phyloP scores from a whole-genome alignment of 2,329 filamentous ascomycete species.

The Hymenoscyphus linearis region DNA sequence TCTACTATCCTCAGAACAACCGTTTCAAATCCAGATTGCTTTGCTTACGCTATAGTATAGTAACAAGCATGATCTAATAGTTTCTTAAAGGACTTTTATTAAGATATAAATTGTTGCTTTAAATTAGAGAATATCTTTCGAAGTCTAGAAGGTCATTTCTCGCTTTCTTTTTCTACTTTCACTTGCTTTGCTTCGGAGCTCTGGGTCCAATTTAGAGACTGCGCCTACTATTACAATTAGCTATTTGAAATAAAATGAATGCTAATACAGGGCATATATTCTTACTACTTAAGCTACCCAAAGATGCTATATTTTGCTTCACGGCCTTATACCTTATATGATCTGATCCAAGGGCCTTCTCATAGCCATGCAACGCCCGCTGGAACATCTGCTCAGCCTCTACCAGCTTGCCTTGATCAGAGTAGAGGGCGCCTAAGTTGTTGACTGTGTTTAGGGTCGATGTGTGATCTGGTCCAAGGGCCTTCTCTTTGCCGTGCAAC shows the following conservation, averaged over 20 bases:
- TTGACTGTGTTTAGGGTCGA: constrained; percentile 6
- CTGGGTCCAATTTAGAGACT: not conserved
- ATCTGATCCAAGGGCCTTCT: constrained; percentile 12
- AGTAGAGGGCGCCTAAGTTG: constrained; percentile 18
- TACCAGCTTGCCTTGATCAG: constrained; percentile 20
- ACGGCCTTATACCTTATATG: too few relatives aligned
- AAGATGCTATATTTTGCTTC: too few relatives aligned
- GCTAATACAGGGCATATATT: too few relatives aligned
- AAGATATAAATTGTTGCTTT: not conserved
- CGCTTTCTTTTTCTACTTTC: not conserved
- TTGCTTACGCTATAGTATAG: not conserved
- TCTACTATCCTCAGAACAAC: too few relatives aligned
- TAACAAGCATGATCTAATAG: not conserved
- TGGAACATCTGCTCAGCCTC: constrained; percentile 27
- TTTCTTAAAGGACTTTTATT: not conserved
- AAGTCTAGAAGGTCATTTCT: not conserved
- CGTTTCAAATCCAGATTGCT: too few relatives aligned
- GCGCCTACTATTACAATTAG: not conserved
- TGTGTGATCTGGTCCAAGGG: constrained; percentile 7
- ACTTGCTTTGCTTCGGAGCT: not conserved
- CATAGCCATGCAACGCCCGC: constrained; percentile 20
- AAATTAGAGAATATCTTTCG: not conserved
- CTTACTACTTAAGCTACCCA: too few relatives aligned
- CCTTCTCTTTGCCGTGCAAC: constrained; percentile 22
- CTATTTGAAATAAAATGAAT: too few relatives aligned